Percentiles rank a stretch among this genome's conserved stretches.
Conservation (phyloP, 164 flowering plant species). For the Malania oleifera region DNA sequence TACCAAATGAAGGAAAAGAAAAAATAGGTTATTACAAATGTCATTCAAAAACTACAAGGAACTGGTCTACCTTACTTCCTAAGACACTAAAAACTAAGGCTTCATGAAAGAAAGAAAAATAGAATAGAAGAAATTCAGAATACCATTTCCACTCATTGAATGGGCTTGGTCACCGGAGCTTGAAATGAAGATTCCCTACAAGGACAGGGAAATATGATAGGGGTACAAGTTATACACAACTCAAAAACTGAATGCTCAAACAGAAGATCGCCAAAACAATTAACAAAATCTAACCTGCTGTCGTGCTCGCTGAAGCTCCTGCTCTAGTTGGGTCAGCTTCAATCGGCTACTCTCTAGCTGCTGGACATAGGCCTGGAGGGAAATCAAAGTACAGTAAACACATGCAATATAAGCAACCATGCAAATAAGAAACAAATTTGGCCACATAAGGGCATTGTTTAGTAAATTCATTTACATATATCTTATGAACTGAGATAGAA, state of each 20-base stretch:
- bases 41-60: no score
- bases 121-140: not conserved
- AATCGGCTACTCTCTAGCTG: conserved; percentile 55
- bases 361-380: conserved; percentile 49
- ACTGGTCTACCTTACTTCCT: not conserved
- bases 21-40: no score
- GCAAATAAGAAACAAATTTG: not conserved
- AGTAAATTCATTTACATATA: not conserved
- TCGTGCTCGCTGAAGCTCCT: conserved; percentile 53
- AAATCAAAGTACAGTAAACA: conserved; percentile 2
- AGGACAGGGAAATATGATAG: not conserved
- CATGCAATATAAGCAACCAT: not conserved
- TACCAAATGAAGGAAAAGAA: no score
- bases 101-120: not conserved
- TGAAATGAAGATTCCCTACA: conserved; percentile 54
- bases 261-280: not conserved
- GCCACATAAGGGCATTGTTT: not conserved
- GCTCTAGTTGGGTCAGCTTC: conserved; percentile 53
- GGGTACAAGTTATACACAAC: not conserved
- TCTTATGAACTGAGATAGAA: not conserved
- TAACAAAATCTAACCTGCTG: conserved; percentile 41
- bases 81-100: not conserved
- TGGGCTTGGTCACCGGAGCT: conserved; percentile 52
- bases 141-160: conserved; percentile 59
- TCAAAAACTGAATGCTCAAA: not conserved